Evolutionary conservation across 2,329 filamentous ascomycete species (phyloP).

Genomic region (Byssochlamys sp.): DNA sequence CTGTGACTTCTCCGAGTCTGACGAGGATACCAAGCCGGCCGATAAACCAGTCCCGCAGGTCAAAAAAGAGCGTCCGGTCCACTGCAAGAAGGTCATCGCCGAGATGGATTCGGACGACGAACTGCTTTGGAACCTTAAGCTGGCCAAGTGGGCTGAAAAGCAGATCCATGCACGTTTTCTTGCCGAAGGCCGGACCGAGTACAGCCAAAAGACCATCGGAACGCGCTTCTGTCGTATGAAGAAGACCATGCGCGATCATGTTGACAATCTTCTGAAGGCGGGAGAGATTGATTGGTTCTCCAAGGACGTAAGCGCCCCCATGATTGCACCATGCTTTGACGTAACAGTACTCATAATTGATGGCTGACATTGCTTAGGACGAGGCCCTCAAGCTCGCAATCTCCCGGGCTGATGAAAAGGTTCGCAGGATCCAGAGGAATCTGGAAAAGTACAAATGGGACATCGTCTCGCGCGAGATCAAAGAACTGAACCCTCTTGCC

Average conservation of each 20-base stretch:
- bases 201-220: slow-evolving; percentile 39
- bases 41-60: slow-evolving; percentile 16
- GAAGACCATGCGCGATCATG: slow-evolving; percentile 30
- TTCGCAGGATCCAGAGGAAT: slow-evolving; percentile 24
- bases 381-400: slow-evolving; percentile 33
- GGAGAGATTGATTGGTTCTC: slow-evolving; percentile 42
- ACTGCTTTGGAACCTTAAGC: slow-evolving; percentile 24
- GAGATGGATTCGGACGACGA: slow-evolving; percentile 42
- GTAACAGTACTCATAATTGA: background rate
- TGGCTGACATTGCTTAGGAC: slow-evolving; percentile 25
- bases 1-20: background rate
- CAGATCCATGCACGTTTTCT: slow-evolving; percentile 35
- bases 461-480: slow-evolving; percentile 35
- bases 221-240: slow-evolving; percentile 40
- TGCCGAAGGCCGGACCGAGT: slow-evolving; percentile 34
- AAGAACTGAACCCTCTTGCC: slow-evolving; percentile 25
- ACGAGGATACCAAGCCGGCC: background rate
- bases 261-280: slow-evolving; percentile 39
- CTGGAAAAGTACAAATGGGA: slow-evolving; percentile 35
- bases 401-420: slow-evolving; percentile 31
- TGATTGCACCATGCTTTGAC: background rate
- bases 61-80: slow-evolving; percentile 30
- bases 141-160: slow-evolving; percentile 31
- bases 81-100: slow-evolving; percentile 33
- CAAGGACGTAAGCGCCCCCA: slow-evolving; percentile 34